Evolutionary conservation across 2,329 filamentous ascomycete genomes (phyloP).

Genomic region (Cercospora berteroae): DNA sequence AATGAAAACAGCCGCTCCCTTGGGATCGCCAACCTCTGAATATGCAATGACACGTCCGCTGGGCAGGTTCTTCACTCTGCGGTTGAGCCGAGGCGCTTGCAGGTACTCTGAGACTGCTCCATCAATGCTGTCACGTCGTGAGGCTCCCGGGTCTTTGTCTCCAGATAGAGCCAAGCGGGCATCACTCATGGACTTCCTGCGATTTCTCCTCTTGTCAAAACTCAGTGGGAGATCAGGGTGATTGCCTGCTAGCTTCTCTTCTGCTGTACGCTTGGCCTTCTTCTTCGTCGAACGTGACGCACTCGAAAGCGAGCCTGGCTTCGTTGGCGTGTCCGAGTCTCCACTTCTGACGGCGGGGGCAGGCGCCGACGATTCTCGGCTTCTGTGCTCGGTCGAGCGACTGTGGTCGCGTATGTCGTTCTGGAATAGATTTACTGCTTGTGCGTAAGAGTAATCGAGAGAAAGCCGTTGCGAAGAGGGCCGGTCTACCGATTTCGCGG

Average conservation of each 20-base stretch:
- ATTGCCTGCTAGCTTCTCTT: constrained; percentile 27
- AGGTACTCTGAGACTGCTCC: constrained; percentile 84
- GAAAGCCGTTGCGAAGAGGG: constrained; percentile 27
- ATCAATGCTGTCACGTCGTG: constrained; percentile 81
- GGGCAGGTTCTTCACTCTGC: constrained; percentile 81
- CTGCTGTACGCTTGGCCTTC: constrained; percentile 18
- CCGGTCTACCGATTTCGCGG: constrained; percentile 24
- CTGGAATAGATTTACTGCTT: constrained; percentile 32
- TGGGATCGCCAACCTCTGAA: constrained; percentile 90
- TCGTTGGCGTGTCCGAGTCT: constrained; percentile 16
- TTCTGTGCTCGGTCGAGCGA: constrained; percentile 9
- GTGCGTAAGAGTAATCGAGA: constrained; percentile 35
- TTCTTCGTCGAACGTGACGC: constrained; percentile 13
- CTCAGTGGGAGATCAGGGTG: constrained; percentile 33
- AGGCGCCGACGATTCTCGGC: constrained; percentile 19
- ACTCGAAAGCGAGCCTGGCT: constrained; percentile 2
- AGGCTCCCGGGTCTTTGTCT: constrained; percentile 35
- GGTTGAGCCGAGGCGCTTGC: constrained; percentile 76
- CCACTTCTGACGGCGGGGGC: constrained; percentile 14
- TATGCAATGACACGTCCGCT: constrained; percentile 89
- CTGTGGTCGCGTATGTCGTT: constrained; percentile 17
- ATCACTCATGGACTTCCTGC: constrained; percentile 38
- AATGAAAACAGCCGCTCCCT: constrained; percentile 89
- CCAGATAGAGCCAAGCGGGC: constrained; percentile 40
- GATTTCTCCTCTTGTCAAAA: constrained; percentile 28